These are phyloP conservation scores for Pascua guehoae DNA, from an alignment of 1,284 basidiomycete genomes.

Conservation along the genomic window DNA sequence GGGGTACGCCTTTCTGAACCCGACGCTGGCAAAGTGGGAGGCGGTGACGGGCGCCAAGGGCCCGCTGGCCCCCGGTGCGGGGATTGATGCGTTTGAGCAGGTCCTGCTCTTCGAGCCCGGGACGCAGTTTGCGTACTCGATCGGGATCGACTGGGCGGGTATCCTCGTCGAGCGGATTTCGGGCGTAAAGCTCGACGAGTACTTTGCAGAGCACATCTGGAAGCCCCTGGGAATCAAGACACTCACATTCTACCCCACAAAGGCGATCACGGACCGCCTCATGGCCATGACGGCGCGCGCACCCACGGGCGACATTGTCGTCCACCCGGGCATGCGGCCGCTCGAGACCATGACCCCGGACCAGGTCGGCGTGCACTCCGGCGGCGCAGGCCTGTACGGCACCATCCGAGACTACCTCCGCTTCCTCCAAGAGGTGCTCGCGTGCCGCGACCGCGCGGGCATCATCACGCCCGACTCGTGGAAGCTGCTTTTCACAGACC, in stretches of 20 bases:
- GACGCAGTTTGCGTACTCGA: constrained; percentile 27
- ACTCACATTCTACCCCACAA: constrained; percentile 33
- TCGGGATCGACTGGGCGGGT: constrained; percentile 44
- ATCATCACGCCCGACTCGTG: constrained; percentile 23
- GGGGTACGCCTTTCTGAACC: constrained; percentile 9
- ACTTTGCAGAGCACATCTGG: constrained; percentile 40
- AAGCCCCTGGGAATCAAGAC: constrained; percentile 28
- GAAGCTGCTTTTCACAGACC: constrained; percentile 23
- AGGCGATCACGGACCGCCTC: constrained; percentile 18
- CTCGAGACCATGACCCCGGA: constrained; percentile 16
- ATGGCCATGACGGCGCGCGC: constrained; percentile 19
- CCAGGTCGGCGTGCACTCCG: constrained; percentile 17
- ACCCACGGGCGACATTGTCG: constrained; percentile 10
- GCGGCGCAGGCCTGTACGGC: constrained; percentile 41
- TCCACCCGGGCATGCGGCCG: constrained; percentile 25
- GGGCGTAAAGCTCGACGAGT: constrained; percentile 34
- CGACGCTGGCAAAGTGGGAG: background rate
- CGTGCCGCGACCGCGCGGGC: constrained; percentile 12
- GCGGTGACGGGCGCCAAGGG: background rate
- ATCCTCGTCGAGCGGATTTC: constrained; percentile 34
- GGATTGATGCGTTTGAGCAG: constrained; percentile 14
- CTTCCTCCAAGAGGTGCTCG: constrained; percentile 28
- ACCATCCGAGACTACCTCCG: constrained; percentile 31
- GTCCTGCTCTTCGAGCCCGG: constrained; percentile 40
- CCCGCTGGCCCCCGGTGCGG: constrained; percentile 15